phyloP scores from a whole-genome alignment of 352 stramenopile species.

The Phytophthora chlamydospora region DNA sequence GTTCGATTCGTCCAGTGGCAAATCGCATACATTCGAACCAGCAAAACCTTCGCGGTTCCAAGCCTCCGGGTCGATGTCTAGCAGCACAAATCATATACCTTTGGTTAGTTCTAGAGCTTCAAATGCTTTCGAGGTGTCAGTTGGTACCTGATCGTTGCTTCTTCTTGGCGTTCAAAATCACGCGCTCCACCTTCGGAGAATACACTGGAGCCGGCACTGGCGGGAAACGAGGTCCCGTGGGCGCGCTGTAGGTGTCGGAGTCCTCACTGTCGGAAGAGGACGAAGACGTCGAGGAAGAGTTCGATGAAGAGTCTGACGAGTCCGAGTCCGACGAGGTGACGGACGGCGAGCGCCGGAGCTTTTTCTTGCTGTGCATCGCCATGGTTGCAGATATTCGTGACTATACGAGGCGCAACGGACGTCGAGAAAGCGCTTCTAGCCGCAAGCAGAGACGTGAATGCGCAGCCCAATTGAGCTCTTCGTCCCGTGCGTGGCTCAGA shows the following conservation, averaged over 20 bases:
- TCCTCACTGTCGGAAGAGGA: slow-evolving; percentile 46
- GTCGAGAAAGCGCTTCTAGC: slow-evolving; percentile 2
- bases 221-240: slow-evolving; percentile 50
- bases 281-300: slow-evolving; percentile 45
- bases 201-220: slow-evolving; percentile 51
- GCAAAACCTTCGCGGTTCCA: slow-evolving; percentile 86
- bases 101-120: neutral
- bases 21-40: slow-evolving; percentile 79
- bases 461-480: neutral
- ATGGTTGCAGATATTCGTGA: slow-evolving; percentile 4
- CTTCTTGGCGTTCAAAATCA: slow-evolving; percentile 65
- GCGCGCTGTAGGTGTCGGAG: neutral
- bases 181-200: slow-evolving; percentile 51
- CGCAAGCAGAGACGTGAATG: slow-evolving; percentile 11
- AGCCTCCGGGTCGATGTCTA: slow-evolving; percentile 70
- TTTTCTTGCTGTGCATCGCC: slow-evolving; percentile 38
- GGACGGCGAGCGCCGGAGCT: slow-evolving; percentile 50
- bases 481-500: slow-evolving; percentile 5
- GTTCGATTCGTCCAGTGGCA: slow-evolving; percentile 72
- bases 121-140: neutral
- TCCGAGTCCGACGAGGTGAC: slow-evolving; percentile 46
- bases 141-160: slow-evolving; percentile 72
- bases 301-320: slow-evolving; percentile 35
- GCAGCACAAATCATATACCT: neutral
- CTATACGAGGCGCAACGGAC: neutral